Percentiles rank a stretch among this genome's conserved stretches.
Conservation (phyloP, 1,139 yeast genomes). For the Scheffersomyces quercinus region DNA sequence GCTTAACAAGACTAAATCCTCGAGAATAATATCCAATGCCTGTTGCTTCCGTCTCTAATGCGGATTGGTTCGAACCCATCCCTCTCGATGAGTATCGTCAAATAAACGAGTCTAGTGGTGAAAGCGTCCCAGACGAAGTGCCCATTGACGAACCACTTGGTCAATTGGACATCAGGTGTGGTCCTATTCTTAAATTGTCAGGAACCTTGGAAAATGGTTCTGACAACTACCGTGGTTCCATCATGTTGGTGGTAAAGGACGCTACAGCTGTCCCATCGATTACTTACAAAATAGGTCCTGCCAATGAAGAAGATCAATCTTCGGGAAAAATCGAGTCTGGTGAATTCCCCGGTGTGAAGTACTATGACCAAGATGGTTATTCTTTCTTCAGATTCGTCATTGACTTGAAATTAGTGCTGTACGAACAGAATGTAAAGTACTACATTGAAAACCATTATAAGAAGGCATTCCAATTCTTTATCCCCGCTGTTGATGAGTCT, state of each 20-base stretch:
- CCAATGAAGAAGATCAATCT: constrained; percentile 7
- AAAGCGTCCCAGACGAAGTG: constrained; percentile 25
- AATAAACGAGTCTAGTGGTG: constrained; percentile 25
- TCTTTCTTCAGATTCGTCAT: constrained; percentile 67
- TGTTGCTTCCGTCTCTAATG: background rate
- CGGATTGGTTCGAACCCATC: constrained; percentile 29
- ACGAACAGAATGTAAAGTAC: constrained; percentile 66
- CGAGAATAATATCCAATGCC: background rate
- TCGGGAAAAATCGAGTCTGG: constrained; percentile 29
- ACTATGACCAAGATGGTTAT: constrained; percentile 49
- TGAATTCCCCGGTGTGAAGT: constrained; percentile 42
- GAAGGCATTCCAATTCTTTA: constrained; percentile 49
- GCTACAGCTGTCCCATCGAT: constrained; percentile 35
- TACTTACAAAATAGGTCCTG: constrained; percentile 41
- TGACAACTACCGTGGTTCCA: constrained; percentile 60
- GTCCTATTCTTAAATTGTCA: constrained; percentile 71
- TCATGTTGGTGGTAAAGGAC: constrained; percentile 60
- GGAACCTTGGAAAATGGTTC: constrained; percentile 55
- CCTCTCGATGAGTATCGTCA: constrained; percentile 31
- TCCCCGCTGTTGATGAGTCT: constrained; percentile 59
- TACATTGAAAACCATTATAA: constrained; percentile 46
- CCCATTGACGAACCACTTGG: constrained; percentile 30
- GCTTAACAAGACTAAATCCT: constrained; percentile 6
- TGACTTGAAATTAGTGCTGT: constrained; percentile 41
- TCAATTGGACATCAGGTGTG: constrained; percentile 56